Conservation (phyloP, 106 monocot genomes). For the Dioscorea alata region DNA sequence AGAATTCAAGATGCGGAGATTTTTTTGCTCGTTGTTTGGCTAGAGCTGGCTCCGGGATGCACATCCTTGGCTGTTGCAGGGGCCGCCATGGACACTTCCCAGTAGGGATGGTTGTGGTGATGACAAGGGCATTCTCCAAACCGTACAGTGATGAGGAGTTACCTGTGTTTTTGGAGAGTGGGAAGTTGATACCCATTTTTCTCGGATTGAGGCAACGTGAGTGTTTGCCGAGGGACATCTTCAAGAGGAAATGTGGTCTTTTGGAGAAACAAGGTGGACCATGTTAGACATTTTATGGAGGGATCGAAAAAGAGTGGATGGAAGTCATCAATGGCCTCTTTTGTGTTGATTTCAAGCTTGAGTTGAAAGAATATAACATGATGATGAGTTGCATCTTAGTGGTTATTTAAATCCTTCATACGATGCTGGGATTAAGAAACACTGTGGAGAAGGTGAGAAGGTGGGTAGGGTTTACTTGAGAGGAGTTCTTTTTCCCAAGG, state of each 20-base stretch:
- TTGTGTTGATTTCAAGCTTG: slow-evolving; percentile 24
- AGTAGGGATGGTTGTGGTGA: slow-evolving; percentile 41
- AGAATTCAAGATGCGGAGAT: slow-evolving; percentile 52
- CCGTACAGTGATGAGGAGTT: slow-evolving; percentile 53
- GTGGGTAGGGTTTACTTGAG: slow-evolving; percentile 24
- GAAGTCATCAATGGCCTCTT: slow-evolving; percentile 25
- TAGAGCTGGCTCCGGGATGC: slow-evolving; percentile 17
- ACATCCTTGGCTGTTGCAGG: slow-evolving; percentile 15
- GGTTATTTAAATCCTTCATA: slow-evolving; percentile 33
- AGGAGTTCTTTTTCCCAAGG: slow-evolving; percentile 54
- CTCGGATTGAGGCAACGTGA: slow-evolving; percentile 38
- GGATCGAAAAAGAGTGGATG: slow-evolving; percentile 45
- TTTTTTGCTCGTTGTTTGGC: slow-evolving; percentile 26
- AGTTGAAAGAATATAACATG: slow-evolving; percentile 24
- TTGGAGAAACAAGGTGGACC: slow-evolving; percentile 43
- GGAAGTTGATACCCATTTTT: slow-evolving; percentile 51
- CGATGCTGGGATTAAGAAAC: slow-evolving; percentile 35
- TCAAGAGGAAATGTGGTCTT: slow-evolving; percentile 37
- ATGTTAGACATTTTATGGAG: slow-evolving; percentile 41
- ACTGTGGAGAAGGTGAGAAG: slow-evolving; percentile 28
- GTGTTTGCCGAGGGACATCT: slow-evolving; percentile 33
- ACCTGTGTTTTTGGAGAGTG: slow-evolving; percentile 27
- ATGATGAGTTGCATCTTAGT: slow-evolving; percentile 45
- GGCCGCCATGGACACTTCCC: slow-evolving; percentile 30
- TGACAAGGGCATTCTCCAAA: slow-evolving; percentile 30